phyloP scores from a whole-genome alignment of 176 grass and related monocot genomes.

The Ampelocalamus luodianensis region DNA sequence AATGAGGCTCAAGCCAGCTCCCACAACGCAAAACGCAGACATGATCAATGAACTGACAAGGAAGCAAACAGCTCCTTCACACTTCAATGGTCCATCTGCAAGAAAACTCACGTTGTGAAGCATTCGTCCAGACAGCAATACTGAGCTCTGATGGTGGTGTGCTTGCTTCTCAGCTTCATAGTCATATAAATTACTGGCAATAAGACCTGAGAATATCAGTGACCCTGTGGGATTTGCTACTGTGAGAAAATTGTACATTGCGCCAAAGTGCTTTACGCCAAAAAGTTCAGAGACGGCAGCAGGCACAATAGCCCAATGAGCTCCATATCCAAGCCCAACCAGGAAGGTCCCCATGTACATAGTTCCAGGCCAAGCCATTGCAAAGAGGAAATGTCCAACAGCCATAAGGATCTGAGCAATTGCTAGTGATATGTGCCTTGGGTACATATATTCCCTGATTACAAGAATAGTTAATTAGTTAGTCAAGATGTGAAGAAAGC shows the following conservation, averaged over 20 bases:
- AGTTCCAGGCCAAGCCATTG: slow-evolving; percentile 89
- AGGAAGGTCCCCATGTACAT: slow-evolving; percentile 82
- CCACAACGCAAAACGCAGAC: slow-evolving; percentile 69
- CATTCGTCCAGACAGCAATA: slow-evolving; percentile 22
- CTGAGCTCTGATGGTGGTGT: slow-evolving; percentile 29
- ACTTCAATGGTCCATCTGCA: slow-evolving; percentile 60
- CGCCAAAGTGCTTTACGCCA: slow-evolving; percentile 72
- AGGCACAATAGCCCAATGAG: slow-evolving; percentile 88
- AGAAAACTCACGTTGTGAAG: slow-evolving; percentile 37
- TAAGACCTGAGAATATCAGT: slow-evolving; percentile 75
- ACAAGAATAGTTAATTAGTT: slow-evolving; percentile 6
- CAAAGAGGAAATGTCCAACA: slow-evolving; percentile 82
- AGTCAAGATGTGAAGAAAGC: slow-evolving; percentile 32
- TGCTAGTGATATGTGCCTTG: slow-evolving; percentile 69
- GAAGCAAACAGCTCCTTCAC: slow-evolving; percentile 74
- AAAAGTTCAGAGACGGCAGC: slow-evolving; percentile 81
- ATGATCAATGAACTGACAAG: slow-evolving; percentile 84
- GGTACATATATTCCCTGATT: slow-evolving; percentile 71
- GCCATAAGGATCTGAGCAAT: slow-evolving; percentile 68
- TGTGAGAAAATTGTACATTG: slow-evolving; percentile 94
- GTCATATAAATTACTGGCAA: slow-evolving; percentile 73
- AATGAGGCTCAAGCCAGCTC: slow-evolving; percentile 62
- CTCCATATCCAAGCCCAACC: slow-evolving; percentile 77
- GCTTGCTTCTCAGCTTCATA: slow-evolving; percentile 79
- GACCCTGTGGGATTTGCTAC: slow-evolving; percentile 77